Percentiles rank a stretch among this genome's conserved stretches.
These are phyloP conservation scores for Chaetothyriales sp. DNA, from an alignment of 2,329 filamentous ascomycete species.

Conservation along the genomic window DNA sequence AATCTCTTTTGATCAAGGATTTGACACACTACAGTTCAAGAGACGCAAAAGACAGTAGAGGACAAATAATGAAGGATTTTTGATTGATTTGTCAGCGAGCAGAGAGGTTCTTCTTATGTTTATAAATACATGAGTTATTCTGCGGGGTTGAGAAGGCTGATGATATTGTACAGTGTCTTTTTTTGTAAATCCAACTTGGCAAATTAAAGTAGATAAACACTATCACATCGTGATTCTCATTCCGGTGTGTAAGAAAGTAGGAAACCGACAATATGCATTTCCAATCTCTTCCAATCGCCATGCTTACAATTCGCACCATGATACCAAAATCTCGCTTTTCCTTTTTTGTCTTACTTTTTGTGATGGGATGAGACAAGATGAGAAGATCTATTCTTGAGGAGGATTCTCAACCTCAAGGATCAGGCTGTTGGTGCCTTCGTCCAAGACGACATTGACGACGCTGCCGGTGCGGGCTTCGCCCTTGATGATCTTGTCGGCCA, in stretches of 20 bases:
- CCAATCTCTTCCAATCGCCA: not conserved
- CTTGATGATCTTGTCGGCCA: slow-evolving; percentile 85
- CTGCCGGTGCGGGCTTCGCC: slow-evolving; percentile 38
- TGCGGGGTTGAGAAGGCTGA: no score
- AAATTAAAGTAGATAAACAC: no score
- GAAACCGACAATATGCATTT: not conserved
- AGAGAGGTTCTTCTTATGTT: no score
- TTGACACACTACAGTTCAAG: not conserved
- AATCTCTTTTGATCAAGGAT: no score
- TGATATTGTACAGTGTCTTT: no score
- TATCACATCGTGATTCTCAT: no score
- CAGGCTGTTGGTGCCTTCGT: not conserved
- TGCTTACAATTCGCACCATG: not conserved
- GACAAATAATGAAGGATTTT: no score
- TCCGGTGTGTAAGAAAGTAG: no score
- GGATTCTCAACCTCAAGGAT: not conserved
- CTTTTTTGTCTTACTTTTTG: not conserved
- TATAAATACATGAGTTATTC: no score
- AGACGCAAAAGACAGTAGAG: no score
- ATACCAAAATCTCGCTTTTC: not conserved
- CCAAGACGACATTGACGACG: not conserved
- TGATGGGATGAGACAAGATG: not conserved
- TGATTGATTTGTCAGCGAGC: no score
- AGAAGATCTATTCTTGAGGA: not conserved
- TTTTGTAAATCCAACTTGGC: no score